Percentiles rank a stretch among this genome's conserved stretches.
These are phyloP conservation scores for Amaranthus palmeri DNA, from an alignment of 148 eudicot genomes.

Conservation along the genomic window DNA sequence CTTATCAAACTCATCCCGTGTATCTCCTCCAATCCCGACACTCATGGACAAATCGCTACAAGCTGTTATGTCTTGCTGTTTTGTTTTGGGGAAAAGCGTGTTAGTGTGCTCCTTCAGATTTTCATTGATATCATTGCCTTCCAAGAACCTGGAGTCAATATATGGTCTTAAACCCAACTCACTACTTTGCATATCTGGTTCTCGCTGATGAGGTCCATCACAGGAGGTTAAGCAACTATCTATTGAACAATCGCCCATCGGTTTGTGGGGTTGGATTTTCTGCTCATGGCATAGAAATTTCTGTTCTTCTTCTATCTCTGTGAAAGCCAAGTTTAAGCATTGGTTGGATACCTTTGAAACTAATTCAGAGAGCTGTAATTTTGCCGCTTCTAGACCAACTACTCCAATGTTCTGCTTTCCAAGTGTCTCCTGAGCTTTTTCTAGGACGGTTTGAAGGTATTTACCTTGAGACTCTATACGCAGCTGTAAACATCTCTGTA, in stretches of 20 bases:
- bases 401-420: slow-evolving; percentile 71
- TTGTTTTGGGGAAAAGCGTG: slow-evolving; percentile 26
- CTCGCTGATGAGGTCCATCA: slow-evolving; percentile 47
- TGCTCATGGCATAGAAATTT: slow-evolving; percentile 36
- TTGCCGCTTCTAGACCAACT: slow-evolving; percentile 74
- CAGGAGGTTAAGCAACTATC: slow-evolving; percentile 81
- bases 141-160: slow-evolving; percentile 24
- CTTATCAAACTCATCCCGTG: slow-evolving; percentile 30
- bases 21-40: slow-evolving; percentile 46
- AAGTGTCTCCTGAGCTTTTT: slow-evolving; percentile 84
- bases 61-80: slow-evolving; percentile 23
- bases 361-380: slow-evolving; percentile 66
- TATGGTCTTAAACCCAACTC: slow-evolving; percentile 44
- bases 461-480: slow-evolving; percentile 92
- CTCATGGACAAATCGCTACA: slow-evolving; percentile 52
- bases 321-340: slow-evolving; percentile 56
- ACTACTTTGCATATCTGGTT: slow-evolving; percentile 51
- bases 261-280: slow-evolving; percentile 43
- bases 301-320: slow-evolving; percentile 56
- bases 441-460: slow-evolving; percentile 76
- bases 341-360: slow-evolving; percentile 72
- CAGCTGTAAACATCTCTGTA: slow-evolving; percentile 79
- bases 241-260: slow-evolving; percentile 48
- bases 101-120: slow-evolving; percentile 31
- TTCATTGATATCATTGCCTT: slow-evolving; percentile 29